phyloP scores from a whole-genome alignment of 129 eudicot genomes.

The Tagetes erecta region DNA sequence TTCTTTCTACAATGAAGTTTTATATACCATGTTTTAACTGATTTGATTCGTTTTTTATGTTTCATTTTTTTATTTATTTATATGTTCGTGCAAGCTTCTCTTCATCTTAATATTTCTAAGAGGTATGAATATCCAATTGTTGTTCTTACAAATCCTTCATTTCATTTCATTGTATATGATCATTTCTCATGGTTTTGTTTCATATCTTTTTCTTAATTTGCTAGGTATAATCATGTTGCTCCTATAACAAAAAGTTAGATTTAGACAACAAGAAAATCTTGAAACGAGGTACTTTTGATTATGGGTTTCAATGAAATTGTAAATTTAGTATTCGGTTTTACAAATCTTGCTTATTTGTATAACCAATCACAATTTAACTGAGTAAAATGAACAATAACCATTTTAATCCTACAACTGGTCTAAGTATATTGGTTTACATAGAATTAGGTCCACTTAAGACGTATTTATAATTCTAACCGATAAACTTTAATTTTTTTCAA shows the following conservation, averaged over 20 bases:
- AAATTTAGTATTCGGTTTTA: too few relatives aligned
- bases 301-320: too few relatives aligned
- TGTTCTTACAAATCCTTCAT: too few relatives aligned
- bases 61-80: constrained; percentile 12
- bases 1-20: constrained; percentile 20
- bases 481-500: too few relatives aligned
- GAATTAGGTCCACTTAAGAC: too few relatives aligned
- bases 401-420: too few relatives aligned
- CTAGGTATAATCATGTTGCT: constrained; percentile 21
- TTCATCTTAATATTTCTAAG: not conserved
- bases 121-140: not conserved
- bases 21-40: not conserved
- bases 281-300: constrained; percentile 15
- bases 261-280: not conserved
- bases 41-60: constrained; percentile 4
- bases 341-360: too few relatives aligned
- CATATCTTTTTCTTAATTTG: not conserved
- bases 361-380: too few relatives aligned
- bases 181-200: not conserved
- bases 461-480: too few relatives aligned
- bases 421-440: too few relatives aligned
- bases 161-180: not conserved
- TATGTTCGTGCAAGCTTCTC: not conserved
- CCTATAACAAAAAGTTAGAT: constrained; percentile 11
- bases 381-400: too few relatives aligned